Conservation (phyloP, 1,284 basidiomycete genomes). For the Polyporus tsugae region DNA sequence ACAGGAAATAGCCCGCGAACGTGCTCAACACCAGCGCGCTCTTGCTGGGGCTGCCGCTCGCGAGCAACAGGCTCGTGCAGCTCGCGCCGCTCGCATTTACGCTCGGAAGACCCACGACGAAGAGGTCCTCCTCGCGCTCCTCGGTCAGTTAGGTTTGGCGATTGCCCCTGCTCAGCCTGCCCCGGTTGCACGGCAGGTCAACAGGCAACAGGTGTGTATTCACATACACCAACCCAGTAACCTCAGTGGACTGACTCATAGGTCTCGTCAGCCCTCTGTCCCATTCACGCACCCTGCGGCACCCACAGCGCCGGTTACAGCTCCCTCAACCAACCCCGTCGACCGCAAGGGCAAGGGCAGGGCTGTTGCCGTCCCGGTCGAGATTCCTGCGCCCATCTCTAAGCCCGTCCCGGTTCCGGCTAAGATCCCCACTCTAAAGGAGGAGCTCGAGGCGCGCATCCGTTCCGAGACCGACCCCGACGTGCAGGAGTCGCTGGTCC, state of each 20-base stretch:
- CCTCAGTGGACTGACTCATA: neutral
- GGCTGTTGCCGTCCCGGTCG: slow-evolving; percentile 12
- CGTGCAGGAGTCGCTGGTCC: slow-evolving; percentile 26
- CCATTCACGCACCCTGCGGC: too few relatives aligned
- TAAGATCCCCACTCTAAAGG: slow-evolving; percentile 22
- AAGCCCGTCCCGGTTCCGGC: neutral
- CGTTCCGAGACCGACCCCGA: slow-evolving; percentile 28
- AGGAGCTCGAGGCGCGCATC: slow-evolving; percentile 29
- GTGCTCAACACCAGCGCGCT: slow-evolving; percentile 22
- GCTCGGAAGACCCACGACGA: slow-evolving; percentile 16
- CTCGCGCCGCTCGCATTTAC: slow-evolving; percentile 4
- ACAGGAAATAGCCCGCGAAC: slow-evolving; percentile 27
- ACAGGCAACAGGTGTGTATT: slow-evolving; percentile 17
- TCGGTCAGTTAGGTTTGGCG: slow-evolving; percentile 17
- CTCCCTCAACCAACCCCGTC: neutral
- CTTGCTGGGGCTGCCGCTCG: slow-evolving; percentile 24
- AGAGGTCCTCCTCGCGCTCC: slow-evolving; percentile 17
- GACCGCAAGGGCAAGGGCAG: slow-evolving; percentile 33
- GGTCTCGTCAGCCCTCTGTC: neutral
- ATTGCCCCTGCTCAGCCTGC: neutral
- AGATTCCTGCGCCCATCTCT: neutral
- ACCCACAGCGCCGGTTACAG: neutral
- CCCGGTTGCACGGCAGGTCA: neutral
- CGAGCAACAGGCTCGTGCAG: slow-evolving; percentile 17
- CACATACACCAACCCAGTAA: neutral